Percentiles rank a stretch among this genome's conserved stretches.
Evolutionary conservation across 1,284 basidiomycete species (phyloP).

Genomic region (Cryptococcus sp.): DNA sequence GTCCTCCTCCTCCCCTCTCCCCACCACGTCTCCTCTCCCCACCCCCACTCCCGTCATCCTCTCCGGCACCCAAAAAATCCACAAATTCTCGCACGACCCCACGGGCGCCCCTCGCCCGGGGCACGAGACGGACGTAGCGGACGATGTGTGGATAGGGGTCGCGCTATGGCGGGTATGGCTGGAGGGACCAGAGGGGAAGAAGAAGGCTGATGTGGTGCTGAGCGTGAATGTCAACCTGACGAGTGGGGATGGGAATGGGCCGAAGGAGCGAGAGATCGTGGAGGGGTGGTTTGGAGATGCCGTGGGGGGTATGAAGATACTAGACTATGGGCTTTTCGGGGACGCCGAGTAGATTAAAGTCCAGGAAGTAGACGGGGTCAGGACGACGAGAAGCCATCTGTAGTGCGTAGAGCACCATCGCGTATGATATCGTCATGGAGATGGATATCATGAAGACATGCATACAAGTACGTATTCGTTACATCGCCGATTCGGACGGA

Average conservation of each 20-base stretch:
- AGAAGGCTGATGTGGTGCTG: conserved; percentile 71
- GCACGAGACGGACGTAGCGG: conserved; percentile 51
- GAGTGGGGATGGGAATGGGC: conserved; percentile 31
- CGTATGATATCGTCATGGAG: not conserved
- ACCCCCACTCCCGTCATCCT: conserved; percentile 58
- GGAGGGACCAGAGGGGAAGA: conserved; percentile 40
- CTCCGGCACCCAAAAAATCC: conserved; percentile 64
- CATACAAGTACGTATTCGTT: not conserved
- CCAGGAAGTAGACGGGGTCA: not conserved
- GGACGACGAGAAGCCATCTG: not conserved
- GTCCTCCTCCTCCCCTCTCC: conserved; percentile 8
- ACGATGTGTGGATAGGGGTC: conserved; percentile 70
- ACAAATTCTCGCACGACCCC: conserved; percentile 61
- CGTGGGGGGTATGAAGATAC: conserved; percentile 62
- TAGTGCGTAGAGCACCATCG: not conserved
- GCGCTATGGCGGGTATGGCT: conserved; percentile 64
- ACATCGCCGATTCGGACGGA: not conserved
- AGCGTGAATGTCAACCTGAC: conserved; percentile 65
- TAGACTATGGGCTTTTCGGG: conserved; percentile 70
- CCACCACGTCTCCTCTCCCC: conserved; percentile 54
- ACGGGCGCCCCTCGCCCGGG: conserved; percentile 45
- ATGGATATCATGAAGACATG: not conserved
- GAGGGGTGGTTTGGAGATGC: conserved; percentile 59
- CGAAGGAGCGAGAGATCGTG: conserved; percentile 36
- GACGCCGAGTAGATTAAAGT: conserved; percentile 21